These are phyloP conservation scores for Boletus eberwhitei DNA, from an alignment of 768 basidiomycete genomes.

Conservation along the genomic window DNA sequence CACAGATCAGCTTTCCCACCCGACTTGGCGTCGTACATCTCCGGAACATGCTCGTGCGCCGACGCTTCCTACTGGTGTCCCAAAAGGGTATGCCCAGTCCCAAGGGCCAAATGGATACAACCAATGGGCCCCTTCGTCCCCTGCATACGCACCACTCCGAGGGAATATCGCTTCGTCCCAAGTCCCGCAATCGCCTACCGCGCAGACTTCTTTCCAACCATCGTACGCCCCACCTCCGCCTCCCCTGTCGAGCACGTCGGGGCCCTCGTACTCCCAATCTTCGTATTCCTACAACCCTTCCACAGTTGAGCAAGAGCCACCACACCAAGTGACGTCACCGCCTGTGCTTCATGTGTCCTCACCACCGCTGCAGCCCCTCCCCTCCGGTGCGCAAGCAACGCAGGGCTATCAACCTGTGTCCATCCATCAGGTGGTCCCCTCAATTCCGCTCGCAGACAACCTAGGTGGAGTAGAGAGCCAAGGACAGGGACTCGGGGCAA, in stretches of 20 bases:
- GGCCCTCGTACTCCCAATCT: constrained; percentile 15
- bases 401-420: constrained; percentile 22
- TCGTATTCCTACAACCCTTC: constrained; percentile 11
- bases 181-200: constrained; percentile 23
- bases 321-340: constrained; percentile 13
- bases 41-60: constrained; percentile 18
- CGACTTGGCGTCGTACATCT: constrained; percentile 51
- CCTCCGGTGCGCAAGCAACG: constrained; percentile 7
- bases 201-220: constrained; percentile 29
- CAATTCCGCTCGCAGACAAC: constrained; percentile 2
- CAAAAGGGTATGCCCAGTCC: constrained; percentile 32
- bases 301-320: constrained; percentile 11
- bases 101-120: constrained; percentile 32
- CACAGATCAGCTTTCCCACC: constrained; percentile 76
- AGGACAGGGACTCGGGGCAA: constrained; percentile 8
- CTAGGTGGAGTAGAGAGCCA: constrained; percentile 12
- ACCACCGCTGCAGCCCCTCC: constrained; percentile 12
- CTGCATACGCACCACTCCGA: constrained; percentile 17
- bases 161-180: constrained; percentile 22
- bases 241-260: constrained; percentile 13
- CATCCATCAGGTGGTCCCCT: constrained; percentile 13
- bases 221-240: constrained; percentile 26
- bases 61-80: constrained; percentile 28
- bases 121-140: constrained; percentile 26
- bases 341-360: constrained; percentile 1